Base-by-base conservation (phyloP, 139 green algal genomes). In the Tetratostichococcus sp. region DNA sequence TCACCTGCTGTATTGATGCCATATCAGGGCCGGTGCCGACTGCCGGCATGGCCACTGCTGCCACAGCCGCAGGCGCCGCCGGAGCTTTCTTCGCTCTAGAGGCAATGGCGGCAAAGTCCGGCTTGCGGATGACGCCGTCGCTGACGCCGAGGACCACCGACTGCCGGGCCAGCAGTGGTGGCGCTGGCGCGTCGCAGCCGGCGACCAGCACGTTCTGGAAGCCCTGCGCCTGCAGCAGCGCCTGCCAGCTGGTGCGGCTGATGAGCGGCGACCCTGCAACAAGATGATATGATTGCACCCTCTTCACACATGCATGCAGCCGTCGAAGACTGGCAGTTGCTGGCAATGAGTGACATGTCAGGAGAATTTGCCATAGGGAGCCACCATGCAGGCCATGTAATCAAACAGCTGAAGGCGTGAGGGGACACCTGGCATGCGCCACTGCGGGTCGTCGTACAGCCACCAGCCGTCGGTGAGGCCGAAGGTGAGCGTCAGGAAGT, bases 401-500 rank as follows among this genome's bases (percentile, higher is more conserved):
- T n/a, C n/a, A n/a, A n/a, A n/a, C n/a, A n/a, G n/a, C n/a, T n/a
- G n/a, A n/a, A n/a, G n/a, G n/a, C n/a, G n/a, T n/a, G n/a, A n/a
- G n/a, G n/a, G n/a, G n/a, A n/a, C n/a, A 32, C 70, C 70, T 19
- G 70, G 70, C n/a, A 75, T 75, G 70, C 70, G 70, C 30, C 39
- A 30, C 14, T 42, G 23, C 1, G 43, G 21, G 43, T 75, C 70
- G 42, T 75, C 70, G 33, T 50, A 67, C 70, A 75, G 70, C 70
- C 70, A 75, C 70, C 70, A 75, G 70, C 70, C 70, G 70, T 75
- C 70, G 0, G 70, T 75, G 28, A 75, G 43, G 43, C 70, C 70
- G 14, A 75, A 75, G 42, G 70, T 75, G 70, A 75, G 70, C 43
- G 70, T 75, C 43, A 75, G 70, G 30, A 75, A 75, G 26, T 75